Evolutionary conservation across 306 rosid genomes (phyloP).

Genomic region (Lablab purpureus): DNA sequence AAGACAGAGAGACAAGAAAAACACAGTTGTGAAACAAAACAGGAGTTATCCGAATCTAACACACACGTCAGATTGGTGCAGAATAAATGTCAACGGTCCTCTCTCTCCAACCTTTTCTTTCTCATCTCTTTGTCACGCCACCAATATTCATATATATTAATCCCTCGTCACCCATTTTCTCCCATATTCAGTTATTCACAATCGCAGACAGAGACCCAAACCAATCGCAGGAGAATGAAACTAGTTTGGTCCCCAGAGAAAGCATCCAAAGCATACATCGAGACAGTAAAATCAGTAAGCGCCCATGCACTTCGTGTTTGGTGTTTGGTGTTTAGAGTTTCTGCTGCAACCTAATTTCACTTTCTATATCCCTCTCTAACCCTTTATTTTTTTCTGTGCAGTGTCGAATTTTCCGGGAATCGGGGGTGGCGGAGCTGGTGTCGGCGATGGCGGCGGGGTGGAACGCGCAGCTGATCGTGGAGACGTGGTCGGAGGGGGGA

Average conservation of each 20-base stretch:
- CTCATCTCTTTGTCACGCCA: background rate
- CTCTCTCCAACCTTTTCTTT: background rate
- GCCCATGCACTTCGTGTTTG: background rate
- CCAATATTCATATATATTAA: background rate
- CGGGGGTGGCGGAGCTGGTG: constrained; percentile 81
- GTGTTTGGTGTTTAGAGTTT: no score
- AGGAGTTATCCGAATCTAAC: constrained; percentile 44
- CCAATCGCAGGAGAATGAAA: constrained; percentile 58
- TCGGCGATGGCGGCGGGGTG: constrained; percentile 98
- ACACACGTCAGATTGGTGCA: constrained; percentile 62
- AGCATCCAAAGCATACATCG: constrained; percentile 90
- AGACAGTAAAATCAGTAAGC: constrained; percentile 86
- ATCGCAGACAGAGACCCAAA: background rate
- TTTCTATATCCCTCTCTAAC: background rate
- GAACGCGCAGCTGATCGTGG: constrained; percentile 80
- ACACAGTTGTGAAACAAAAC: background rate
- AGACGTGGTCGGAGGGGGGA: constrained; percentile 93
- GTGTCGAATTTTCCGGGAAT: constrained; percentile 64
- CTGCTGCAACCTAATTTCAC: no score
- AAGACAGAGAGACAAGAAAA: background rate
- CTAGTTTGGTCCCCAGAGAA: constrained; percentile 90
- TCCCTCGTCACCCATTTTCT: background rate
- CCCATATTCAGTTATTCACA: constrained; percentile 15
- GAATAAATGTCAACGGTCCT: constrained; percentile 63
- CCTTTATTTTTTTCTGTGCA: constrained; percentile 13